A percentile compares a stretch with the other conserved stretches of the same genome.
phyloP scores from a whole-genome alignment of 768 basidiomycete species.

The Tylopilus rubrobrunneus region DNA sequence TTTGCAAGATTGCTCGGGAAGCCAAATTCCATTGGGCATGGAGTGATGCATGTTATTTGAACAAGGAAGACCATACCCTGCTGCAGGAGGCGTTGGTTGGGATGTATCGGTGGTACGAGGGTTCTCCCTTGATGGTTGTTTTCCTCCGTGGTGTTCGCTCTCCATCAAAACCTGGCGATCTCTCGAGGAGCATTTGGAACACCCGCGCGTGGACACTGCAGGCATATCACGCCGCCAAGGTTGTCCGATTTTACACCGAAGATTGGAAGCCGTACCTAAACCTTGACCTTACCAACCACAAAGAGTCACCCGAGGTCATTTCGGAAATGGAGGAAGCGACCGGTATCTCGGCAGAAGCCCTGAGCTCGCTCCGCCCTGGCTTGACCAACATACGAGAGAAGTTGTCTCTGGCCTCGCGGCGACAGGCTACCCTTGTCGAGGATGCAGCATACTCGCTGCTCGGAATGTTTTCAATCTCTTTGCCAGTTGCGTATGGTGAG shows the following conservation, averaged over 20 bases:
- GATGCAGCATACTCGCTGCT: neutral
- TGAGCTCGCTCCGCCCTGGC: neutral
- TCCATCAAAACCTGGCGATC: neutral
- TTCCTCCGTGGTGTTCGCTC: neutral
- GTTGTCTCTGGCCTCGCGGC: neutral
- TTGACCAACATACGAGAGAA: neutral
- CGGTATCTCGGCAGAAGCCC: neutral
- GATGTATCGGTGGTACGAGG: neutral
- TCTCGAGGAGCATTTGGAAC: neutral
- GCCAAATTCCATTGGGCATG: neutral
- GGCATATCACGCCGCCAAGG: neutral
- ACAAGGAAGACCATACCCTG: neutral
- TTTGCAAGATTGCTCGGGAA: neutral
- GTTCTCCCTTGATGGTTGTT: neutral
- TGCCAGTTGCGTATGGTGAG: neutral
- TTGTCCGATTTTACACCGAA: neutral
- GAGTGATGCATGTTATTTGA: neutral
- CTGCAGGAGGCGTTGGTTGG: neutral
- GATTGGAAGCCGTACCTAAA: neutral
- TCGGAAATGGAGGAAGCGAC: neutral
- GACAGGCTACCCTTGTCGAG: neutral
- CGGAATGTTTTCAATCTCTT: neutral
- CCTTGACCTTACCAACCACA: neutral
- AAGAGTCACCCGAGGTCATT: neutral
- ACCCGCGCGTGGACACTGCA: neutral